phyloP scores from a whole-genome alignment of 2,329 filamentous ascomycete species.

The Colletotrichum kahawae region DNA sequence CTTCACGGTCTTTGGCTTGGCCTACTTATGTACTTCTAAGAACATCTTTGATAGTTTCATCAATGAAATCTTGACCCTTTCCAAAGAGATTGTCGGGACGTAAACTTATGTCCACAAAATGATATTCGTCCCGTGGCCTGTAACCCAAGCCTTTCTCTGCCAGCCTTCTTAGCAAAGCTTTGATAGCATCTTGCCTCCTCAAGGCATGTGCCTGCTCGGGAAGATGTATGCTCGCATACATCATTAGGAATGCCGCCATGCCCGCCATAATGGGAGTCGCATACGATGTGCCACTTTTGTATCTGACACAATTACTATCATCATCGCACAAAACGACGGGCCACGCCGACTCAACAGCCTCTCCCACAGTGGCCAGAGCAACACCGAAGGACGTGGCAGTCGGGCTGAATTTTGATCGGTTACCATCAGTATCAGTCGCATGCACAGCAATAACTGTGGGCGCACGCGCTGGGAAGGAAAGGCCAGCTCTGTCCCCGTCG shows the following conservation, averaged over 20 bases:
- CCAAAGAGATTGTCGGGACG: neutral
- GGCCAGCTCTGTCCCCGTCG: slow-evolving; percentile 7
- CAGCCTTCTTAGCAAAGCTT: neutral
- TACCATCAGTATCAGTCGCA: slow-evolving; percentile 17
- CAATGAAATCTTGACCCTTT: slow-evolving; percentile 25
- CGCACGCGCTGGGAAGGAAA: slow-evolving; percentile 21
- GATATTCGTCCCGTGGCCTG: neutral
- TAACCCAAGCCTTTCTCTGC: neutral
- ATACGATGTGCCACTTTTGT: slow-evolving; percentile 18
- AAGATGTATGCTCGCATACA: neutral
- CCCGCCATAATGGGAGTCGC: slow-evolving; percentile 22
- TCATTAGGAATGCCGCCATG: slow-evolving; percentile 19
- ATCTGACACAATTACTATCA: neutral
- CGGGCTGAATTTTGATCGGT: slow-evolving; percentile 19
- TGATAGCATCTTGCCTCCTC: neutral
- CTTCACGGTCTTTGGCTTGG: too few species aligned
- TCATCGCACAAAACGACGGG: neutral
- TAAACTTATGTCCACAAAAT: neutral
- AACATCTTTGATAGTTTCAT: neutral
- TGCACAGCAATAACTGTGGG: slow-evolving; percentile 21
- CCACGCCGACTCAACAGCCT: slow-evolving; percentile 17
- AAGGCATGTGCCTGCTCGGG: neutral
- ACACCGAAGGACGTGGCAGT: neutral
- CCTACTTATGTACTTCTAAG: neutral
- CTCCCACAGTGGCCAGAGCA: slow-evolving; percentile 16